These are phyloP conservation scores for Chrysoporthe deuterocubensis DNA, from an alignment of 2,329 filamentous ascomycete genomes.

Conservation along the genomic window DNA sequence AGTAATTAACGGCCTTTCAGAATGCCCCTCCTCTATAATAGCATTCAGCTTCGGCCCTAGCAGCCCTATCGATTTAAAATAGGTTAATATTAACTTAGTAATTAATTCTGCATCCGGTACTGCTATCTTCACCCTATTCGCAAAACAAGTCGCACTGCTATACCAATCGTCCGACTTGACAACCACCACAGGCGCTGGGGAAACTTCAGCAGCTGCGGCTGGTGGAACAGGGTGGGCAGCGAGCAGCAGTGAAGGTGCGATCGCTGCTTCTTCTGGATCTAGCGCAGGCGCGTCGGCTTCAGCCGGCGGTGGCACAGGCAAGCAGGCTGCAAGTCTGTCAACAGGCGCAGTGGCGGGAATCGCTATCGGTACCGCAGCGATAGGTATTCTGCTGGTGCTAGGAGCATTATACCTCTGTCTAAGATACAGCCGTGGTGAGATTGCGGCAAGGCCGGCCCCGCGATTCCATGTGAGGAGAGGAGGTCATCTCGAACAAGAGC, in stretches of 20 bases:
- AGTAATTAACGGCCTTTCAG: slow-evolving; percentile 25
- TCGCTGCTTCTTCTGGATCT: not conserved
- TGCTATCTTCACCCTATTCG: slow-evolving; percentile 18
- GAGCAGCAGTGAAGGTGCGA: not conserved
- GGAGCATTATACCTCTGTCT: slow-evolving; percentile 20
- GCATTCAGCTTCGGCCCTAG: slow-evolving; percentile 15
- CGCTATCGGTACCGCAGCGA: slow-evolving; percentile 21
- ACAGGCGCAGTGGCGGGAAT: slow-evolving; percentile 22
- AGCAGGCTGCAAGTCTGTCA: slow-evolving; percentile 10
- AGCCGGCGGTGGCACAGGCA: not conserved
- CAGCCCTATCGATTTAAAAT: slow-evolving; percentile 15
- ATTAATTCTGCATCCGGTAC: slow-evolving; percentile 17
- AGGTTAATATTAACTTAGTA: slow-evolving; percentile 12
- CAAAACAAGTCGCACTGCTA: slow-evolving; percentile 17
- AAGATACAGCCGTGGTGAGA: slow-evolving; percentile 6
- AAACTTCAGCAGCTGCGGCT: not conserved
- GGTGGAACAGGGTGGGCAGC: not conserved
- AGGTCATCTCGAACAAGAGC: not conserved
- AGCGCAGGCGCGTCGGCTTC: not conserved
- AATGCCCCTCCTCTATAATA: slow-evolving; percentile 22
- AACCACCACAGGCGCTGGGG: slow-evolving; percentile 1
- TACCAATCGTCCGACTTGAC: slow-evolving; percentile 18
- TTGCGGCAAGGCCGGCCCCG: not conserved
- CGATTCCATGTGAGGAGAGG: not conserved
- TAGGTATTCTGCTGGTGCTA: not conserved